phyloP scores from a whole-genome alignment of 2,329 filamentous ascomycete genomes.

The Ophiocordyceps sinensis region DNA sequence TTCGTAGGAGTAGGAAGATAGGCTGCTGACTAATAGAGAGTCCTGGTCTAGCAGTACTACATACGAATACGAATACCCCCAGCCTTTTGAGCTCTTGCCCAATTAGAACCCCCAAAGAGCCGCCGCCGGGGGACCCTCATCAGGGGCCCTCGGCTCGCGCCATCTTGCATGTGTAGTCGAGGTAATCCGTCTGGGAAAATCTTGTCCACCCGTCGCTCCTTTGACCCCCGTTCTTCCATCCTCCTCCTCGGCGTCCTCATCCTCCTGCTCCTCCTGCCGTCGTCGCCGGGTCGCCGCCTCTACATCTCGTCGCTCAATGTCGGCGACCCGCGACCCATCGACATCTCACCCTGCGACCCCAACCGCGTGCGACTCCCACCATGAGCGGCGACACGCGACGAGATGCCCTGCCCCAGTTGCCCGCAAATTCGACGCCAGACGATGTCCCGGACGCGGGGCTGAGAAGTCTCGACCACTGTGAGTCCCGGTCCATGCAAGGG shows the following conservation, averaged over 20 bases:
- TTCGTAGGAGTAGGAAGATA: no score
- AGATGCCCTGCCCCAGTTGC: slow-evolving; percentile 15
- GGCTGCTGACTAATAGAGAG: no score
- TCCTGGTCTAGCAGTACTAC: no score
- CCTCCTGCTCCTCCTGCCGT: background rate
- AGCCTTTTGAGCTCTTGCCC: no score
- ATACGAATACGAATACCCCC: no score
- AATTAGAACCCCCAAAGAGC: background rate
- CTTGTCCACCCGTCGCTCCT: no score
- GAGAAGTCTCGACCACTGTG: slow-evolving; percentile 67
- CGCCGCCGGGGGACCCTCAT: background rate
- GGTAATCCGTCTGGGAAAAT: no score
- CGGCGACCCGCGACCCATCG: slow-evolving; percentile 4
- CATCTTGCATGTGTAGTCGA: no score
- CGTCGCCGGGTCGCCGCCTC: background rate
- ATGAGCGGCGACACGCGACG: slow-evolving; percentile 18
- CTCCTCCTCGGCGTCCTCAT: background rate
- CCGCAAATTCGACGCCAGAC: slow-evolving; percentile 8
- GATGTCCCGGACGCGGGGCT: slow-evolving; percentile 54
- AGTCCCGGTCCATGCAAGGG: slow-evolving; percentile 10
- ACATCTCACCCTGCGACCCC: slow-evolving; percentile 2
- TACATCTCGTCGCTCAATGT: slow-evolving; percentile 4
- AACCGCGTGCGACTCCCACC: slow-evolving; percentile 7
- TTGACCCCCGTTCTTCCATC: background rate
- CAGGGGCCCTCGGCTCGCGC: background rate